A percentile compares a stretch with the other conserved stretches of the same genome.
These are phyloP conservation scores for Nemania sp. DNA, from an alignment of 2,329 filamentous ascomycete genomes.

Conservation along the genomic window DNA sequence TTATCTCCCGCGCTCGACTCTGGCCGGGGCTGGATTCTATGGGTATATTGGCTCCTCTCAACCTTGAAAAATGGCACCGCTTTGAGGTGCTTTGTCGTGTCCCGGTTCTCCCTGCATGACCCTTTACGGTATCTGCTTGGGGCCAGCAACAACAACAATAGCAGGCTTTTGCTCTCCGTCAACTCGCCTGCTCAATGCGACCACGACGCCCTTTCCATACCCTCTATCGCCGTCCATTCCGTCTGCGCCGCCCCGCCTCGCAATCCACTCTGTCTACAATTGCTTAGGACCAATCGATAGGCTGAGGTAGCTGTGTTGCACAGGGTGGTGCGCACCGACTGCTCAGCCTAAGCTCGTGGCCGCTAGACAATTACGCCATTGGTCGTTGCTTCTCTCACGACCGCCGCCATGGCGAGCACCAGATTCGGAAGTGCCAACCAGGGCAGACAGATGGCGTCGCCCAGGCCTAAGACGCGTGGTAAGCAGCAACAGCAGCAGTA, in stretches of 20 bases:
- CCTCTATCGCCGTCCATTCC: constrained; percentile 26
- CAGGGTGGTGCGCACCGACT: constrained; percentile 43
- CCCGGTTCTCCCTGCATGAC: constrained; percentile 8
- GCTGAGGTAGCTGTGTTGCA: constrained; percentile 41
- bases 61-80: constrained; percentile 50
- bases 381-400: not conserved
- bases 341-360: constrained; percentile 38
- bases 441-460: constrained; percentile 53
- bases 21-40: constrained; percentile 38
- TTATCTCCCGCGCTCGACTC: constrained; percentile 18
- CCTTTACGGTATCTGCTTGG: constrained; percentile 19
- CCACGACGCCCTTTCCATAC: constrained; percentile 21
- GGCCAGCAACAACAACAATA: constrained; percentile 19
- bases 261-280: constrained; percentile 22
- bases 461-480: constrained; percentile 54
- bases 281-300: constrained; percentile 20
- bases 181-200: constrained; percentile 33
- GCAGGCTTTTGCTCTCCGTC: constrained; percentile 11
- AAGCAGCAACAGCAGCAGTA: too few species aligned
- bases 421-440: constrained; percentile 50
- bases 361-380: constrained; percentile 40
- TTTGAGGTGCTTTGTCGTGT: constrained; percentile 48
- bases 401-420: constrained; percentile 50
- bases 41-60: constrained; percentile 46
- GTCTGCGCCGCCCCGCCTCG: constrained; percentile 25